A percentile compares a stretch with the other conserved stretches of the same genome.
These are phyloP conservation scores for Wickerhamiella shivajii DNA, from an alignment of 805 yeast species.

Conservation along the genomic window DNA sequence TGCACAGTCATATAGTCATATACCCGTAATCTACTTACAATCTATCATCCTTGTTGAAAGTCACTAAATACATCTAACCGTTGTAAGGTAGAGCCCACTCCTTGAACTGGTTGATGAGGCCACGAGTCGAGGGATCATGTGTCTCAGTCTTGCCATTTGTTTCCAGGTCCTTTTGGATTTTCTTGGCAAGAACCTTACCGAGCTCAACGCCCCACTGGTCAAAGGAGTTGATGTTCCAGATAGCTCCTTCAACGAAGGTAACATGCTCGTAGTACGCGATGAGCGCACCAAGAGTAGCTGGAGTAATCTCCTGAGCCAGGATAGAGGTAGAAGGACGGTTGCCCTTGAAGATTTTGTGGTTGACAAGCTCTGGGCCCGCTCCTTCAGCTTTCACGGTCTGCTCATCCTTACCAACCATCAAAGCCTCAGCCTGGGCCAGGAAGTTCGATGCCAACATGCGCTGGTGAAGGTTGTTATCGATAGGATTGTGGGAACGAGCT, in stretches of 20 bases:
- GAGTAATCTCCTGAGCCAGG: slow-evolving; percentile 88
- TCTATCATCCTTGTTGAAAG: too few species aligned
- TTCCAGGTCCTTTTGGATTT: slow-evolving; percentile 77
- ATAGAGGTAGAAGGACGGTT: slow-evolving; percentile 98
- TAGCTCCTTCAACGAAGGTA: slow-evolving; percentile 96
- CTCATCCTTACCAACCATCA: slow-evolving; percentile 82
- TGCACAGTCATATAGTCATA: too few species aligned
- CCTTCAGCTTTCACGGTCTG: slow-evolving; percentile 80
- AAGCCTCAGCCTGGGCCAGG: slow-evolving; percentile 95
- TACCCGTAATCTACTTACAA: too few species aligned
- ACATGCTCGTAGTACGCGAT: slow-evolving; percentile 97
- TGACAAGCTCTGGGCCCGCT: slow-evolving; percentile 68
- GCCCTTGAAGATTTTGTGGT: slow-evolving; percentile 94
- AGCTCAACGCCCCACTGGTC: slow-evolving; percentile 99
- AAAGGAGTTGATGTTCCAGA: slow-evolving; percentile 98
- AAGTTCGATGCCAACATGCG: slow-evolving; percentile 97
- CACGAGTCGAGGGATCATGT: slow-evolving; percentile 87
- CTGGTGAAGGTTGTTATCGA: slow-evolving; percentile 87
- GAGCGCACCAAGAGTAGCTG: slow-evolving; percentile 89
- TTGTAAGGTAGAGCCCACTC: too few species aligned
- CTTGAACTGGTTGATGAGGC: slow-evolving; percentile 90
- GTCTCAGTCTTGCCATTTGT: slow-evolving; percentile 37
- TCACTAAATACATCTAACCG: too few species aligned
- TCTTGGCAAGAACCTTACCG: slow-evolving; percentile 96
- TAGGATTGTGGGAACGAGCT: slow-evolving; percentile 96